These are phyloP conservation scores for Podospora tetraspora DNA, from an alignment of 495 filamentous ascomycete species.

Conservation along the genomic window DNA sequence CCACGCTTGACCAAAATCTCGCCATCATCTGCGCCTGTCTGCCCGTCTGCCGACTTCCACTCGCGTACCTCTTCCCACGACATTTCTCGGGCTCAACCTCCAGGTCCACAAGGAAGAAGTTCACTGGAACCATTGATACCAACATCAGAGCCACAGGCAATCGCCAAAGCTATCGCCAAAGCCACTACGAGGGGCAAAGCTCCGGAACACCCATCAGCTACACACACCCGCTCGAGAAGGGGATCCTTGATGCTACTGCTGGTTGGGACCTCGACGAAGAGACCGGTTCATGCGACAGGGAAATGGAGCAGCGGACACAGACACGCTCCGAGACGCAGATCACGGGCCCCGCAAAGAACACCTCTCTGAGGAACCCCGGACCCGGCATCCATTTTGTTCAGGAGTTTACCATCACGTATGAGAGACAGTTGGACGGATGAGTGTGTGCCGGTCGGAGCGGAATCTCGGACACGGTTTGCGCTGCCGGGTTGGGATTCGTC, in stretches of 20 bases:
- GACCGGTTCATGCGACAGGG: background rate
- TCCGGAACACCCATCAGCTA: background rate
- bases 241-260: background rate
- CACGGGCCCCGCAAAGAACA: background rate
- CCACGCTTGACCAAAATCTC: slow-evolving; percentile 39
- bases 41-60: slow-evolving; percentile 33
- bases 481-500: background rate
- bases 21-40: slow-evolving; percentile 46
- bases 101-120: background rate
- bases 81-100: slow-evolving; percentile 15
- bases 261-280: background rate
- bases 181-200: background rate
- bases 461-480: background rate
- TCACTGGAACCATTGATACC: background rate
- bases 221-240: background rate
- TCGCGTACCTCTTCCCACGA: slow-evolving; percentile 23
- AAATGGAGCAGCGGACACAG: background rate
- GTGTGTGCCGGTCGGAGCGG: background rate
- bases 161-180: background rate
- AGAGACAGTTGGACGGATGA: background rate
- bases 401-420: background rate
- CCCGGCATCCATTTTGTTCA: background rate
- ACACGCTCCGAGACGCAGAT: background rate
- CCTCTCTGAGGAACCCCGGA: background rate
- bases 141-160: background rate